A percentile compares a stretch with the other conserved stretches of the same genome.
Conservation (phyloP, 345 rosid species). For the Salix suchowensis region DNA sequence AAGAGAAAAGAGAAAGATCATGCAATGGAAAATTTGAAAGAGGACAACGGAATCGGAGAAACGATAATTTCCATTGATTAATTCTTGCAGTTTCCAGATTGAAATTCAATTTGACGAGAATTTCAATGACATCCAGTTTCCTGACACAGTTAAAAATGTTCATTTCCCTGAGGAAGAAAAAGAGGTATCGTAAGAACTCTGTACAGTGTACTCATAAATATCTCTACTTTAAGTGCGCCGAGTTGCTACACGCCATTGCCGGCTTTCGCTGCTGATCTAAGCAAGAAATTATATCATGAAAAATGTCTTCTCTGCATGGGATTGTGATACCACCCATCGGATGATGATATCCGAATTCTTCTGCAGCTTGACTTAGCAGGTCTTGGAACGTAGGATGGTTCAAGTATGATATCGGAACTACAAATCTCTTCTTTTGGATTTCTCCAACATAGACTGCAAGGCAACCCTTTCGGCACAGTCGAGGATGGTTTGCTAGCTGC, state of each 20-base stretch:
- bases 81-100: background rate
- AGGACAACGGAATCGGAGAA: too few species aligned
- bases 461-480: slow-evolving; percentile 27
- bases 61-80: too few species aligned
- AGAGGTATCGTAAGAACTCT: background rate
- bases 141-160: background rate
- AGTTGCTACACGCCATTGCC: background rate
- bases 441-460: slow-evolving; percentile 32
- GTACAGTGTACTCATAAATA: background rate
- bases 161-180: background rate
- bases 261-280: background rate
- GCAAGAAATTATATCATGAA: slow-evolving; percentile 11
- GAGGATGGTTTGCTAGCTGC: background rate
- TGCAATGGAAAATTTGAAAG: too few species aligned
- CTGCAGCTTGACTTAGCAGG: slow-evolving; percentile 28
- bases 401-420: slow-evolving; percentile 38
- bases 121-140: background rate
- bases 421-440: slow-evolving; percentile 25
- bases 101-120: background rate
- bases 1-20: too few species aligned
- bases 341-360: slow-evolving; percentile 27
- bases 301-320: slow-evolving; percentile 24
- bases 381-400: slow-evolving; percentile 34
- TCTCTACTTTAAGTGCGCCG: too few species aligned
- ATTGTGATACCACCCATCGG: slow-evolving; percentile 21